Evolutionary conservation across 2,329 filamentous ascomycete genomes (phyloP).

Genomic region (Sporothrix luriei): DNA sequence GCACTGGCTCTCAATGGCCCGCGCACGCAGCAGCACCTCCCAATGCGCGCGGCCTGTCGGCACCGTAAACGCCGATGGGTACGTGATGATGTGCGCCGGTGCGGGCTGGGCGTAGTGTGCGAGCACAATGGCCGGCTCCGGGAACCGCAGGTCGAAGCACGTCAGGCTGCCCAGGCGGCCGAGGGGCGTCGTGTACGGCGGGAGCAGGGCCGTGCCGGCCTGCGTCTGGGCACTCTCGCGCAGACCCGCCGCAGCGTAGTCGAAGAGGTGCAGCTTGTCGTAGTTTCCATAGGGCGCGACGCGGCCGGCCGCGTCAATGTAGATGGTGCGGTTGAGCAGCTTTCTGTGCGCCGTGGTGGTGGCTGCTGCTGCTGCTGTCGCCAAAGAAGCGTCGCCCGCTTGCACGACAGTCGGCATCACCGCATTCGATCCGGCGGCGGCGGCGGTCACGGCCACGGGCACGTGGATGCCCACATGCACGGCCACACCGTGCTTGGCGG

Average conservation of each 20-base stretch:
- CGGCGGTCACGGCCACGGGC: constrained; percentile 53
- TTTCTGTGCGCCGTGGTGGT: too few species aligned
- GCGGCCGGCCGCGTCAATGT: constrained; percentile 51
- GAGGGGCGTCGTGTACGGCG: constrained; percentile 72
- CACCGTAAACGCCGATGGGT: constrained; percentile 88
- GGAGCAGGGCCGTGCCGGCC: constrained; percentile 43
- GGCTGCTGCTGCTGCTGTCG: not conserved
- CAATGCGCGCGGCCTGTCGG: constrained; percentile 85
- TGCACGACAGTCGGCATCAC: constrained; percentile 35
- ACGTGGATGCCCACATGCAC: constrained; percentile 91
- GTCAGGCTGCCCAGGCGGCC: constrained; percentile 79
- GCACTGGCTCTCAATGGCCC: constrained; percentile 86
- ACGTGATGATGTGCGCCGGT: constrained; percentile 74
- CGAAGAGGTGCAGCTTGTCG: constrained; percentile 91
- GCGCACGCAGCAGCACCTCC: constrained; percentile 73
- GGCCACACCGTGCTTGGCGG: constrained; percentile 63
- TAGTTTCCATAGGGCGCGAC: constrained; percentile 56
- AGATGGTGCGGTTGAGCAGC: constrained; percentile 58
- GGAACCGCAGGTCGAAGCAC: constrained; percentile 88
- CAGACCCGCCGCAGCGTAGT: constrained; percentile 57
- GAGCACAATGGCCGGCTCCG: constrained; percentile 71
- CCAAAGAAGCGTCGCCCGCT: constrained; percentile 38
- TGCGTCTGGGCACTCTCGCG: constrained; percentile 46
- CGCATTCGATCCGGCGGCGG: constrained; percentile 31
- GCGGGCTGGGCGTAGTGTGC: constrained; percentile 44